Conservation (phyloP, 2,329 filamentous ascomycete genomes). For the Dendryphion nanum region DNA sequence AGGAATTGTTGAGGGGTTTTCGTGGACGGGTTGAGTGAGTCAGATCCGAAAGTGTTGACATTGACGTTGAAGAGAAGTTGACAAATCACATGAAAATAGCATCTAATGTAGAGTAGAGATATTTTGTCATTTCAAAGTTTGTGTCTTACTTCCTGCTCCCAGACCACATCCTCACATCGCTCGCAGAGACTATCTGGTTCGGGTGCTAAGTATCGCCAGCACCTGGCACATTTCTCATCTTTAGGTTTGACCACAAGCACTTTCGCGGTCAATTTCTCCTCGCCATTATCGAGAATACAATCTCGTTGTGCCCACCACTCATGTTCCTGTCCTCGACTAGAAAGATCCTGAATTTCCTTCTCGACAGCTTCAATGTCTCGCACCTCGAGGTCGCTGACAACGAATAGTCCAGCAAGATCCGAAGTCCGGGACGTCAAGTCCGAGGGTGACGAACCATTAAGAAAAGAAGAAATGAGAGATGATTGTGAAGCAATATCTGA, state of each 20-base stretch:
- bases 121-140: too few species aligned
- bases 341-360: constrained; percentile 10
- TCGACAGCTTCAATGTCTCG: constrained; percentile 5
- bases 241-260: constrained; percentile 44
- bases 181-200: constrained; percentile 65
- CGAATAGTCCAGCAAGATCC: constrained; percentile 43
- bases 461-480: too few species aligned
- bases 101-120: too few species aligned
- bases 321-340: constrained; percentile 16
- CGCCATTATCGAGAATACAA: constrained; percentile 28
- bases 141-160: not conserved
- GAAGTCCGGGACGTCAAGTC: not conserved
- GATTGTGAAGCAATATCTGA: too few species aligned
- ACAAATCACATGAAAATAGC: too few species aligned
- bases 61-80: too few species aligned
- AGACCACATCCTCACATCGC: constrained; percentile 69
- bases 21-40: too few species aligned
- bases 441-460: not conserved
- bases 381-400: constrained; percentile 41
- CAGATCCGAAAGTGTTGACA: too few species aligned
- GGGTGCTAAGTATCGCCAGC: constrained; percentile 84
- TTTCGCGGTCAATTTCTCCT: constrained; percentile 16
- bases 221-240: constrained; percentile 74
- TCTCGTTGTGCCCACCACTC: constrained; percentile 29
- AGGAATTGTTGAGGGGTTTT: too few species aligned